phyloP scores from a whole-genome alignment of 805 yeast species.

The Hanseniaspora valbyensis region DNA sequence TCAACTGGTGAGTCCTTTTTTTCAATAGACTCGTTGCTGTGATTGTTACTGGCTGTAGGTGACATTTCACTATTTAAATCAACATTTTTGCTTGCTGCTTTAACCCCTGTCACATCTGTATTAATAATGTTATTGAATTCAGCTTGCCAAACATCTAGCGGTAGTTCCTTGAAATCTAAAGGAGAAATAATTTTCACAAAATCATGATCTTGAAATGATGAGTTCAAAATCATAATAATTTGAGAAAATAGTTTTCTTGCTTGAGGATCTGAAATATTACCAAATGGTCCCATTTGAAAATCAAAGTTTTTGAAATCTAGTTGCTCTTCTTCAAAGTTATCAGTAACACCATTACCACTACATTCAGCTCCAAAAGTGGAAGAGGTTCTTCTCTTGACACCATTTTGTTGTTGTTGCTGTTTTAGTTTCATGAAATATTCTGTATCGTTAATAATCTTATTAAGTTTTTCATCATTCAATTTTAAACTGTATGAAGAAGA shows the following conservation, averaged over 20 bases:
- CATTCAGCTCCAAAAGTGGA: background rate
- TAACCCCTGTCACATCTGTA: background rate
- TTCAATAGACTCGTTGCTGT: too few relatives aligned
- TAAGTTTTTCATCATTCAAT: slow-evolving; percentile 29
- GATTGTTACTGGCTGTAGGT: too few relatives aligned
- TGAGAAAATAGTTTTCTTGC: slow-evolving; percentile 85
- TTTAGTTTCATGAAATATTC: slow-evolving; percentile 6
- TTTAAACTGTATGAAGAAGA: slow-evolving; percentile 18
- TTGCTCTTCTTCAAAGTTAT: background rate
- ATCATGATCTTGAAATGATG: slow-evolving; percentile 93
- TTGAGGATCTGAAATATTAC: slow-evolving; percentile 76
- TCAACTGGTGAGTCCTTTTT: background rate
- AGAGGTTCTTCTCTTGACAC: slow-evolving; percentile 7
- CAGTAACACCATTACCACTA: background rate
- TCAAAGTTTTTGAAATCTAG: slow-evolving; percentile 10
- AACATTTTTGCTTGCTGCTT: background rate
- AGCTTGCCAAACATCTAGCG: slow-evolving; percentile 4
- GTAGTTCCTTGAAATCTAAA: slow-evolving; percentile 8
- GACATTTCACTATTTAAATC: background rate
- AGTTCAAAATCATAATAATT: slow-evolving; percentile 77
- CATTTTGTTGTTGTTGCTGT: background rate
- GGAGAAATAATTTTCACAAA: slow-evolving; percentile 31
- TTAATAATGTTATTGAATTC: slow-evolving; percentile 10
- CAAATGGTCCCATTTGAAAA: slow-evolving; percentile 58
- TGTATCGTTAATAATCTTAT: slow-evolving; percentile 24